Percentiles rank a stretch among this genome's conserved stretches.
phyloP scores from a whole-genome alignment of 2,329 filamentous ascomycete species.

The Fusarium chuoi region DNA sequence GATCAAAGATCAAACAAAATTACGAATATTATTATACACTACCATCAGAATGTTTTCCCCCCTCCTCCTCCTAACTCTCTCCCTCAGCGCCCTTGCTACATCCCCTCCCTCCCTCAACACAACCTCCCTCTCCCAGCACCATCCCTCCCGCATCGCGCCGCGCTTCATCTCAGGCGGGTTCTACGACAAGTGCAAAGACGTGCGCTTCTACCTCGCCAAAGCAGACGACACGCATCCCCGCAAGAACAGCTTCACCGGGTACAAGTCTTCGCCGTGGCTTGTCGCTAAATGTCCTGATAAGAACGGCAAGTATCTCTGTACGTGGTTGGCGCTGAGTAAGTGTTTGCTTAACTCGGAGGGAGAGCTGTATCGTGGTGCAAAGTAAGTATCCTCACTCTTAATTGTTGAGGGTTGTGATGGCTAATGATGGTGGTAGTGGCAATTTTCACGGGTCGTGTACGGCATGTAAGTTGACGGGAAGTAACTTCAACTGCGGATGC shows the following conservation, averaged over 20 bases:
- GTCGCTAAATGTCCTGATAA: slow-evolving; percentile 22
- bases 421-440: slow-evolving; percentile 14
- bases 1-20: neutral
- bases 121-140: neutral
- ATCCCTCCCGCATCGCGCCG: neutral
- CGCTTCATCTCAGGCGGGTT: slow-evolving; percentile 18
- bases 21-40: accelerated
- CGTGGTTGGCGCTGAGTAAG: slow-evolving; percentile 25
- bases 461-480: slow-evolving; percentile 6
- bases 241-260: neutral
- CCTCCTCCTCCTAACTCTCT: neutral
- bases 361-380: neutral
- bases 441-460: slow-evolving; percentile 25
- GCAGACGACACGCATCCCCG: slow-evolving; percentile 13
- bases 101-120: neutral
- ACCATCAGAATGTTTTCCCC: neutral
- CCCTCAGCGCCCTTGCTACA: neutral
- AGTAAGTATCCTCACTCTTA: neutral
- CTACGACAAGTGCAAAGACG: slow-evolving; percentile 23
- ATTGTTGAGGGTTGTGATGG: accelerated
- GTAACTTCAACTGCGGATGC: slow-evolving; percentile 19
- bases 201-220: slow-evolving; percentile 27
- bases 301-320: slow-evolving; percentile 22
- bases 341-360: slow-evolving; percentile 31
- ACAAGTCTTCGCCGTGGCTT: slow-evolving; percentile 22